phyloP scores from a whole-genome alignment of 225 moss, liverwort and hornwort genomes.

The Climacium dendroides region DNA sequence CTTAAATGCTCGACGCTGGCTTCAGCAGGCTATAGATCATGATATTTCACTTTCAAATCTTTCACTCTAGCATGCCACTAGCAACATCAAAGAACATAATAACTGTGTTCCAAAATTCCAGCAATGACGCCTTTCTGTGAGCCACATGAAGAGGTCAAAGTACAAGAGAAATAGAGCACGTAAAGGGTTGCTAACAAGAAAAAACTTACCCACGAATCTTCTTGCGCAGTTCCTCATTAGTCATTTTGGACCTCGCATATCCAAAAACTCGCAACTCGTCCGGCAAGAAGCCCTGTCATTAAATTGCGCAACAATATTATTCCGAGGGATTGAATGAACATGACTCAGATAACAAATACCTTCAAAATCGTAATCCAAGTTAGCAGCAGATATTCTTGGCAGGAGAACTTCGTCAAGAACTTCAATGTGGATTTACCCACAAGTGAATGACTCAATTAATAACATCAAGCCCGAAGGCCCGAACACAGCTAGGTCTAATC shows the following conservation, averaged over 20 bases:
- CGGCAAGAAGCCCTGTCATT: slow-evolving; percentile 69
- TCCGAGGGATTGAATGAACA: neutral
- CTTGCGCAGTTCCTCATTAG: slow-evolving; percentile 46
- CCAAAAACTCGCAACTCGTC: slow-evolving; percentile 57
- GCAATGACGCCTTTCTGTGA: neutral
- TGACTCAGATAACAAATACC: neutral
- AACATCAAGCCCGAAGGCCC: neutral
- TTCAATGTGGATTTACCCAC: neutral
- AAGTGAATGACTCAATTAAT: neutral
- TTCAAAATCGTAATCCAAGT: neutral
- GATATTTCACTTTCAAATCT: neutral
- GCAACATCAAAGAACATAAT: neutral
- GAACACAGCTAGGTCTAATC: neutral
- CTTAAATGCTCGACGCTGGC: neutral
- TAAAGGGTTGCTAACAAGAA: neutral
- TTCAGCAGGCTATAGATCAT: neutral
- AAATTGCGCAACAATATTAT: neutral
- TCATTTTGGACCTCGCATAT: slow-evolving; percentile 67
- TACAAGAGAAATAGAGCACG: neutral
- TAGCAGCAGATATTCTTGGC: neutral
- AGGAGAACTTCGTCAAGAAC: neutral
- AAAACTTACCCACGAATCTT: slow-evolving; percentile 42
- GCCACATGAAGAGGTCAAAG: neutral
- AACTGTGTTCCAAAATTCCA: neutral
- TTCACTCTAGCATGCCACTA: neutral